Percentiles rank a stretch among this genome's conserved stretches.
phyloP scores from a whole-genome alignment of 2,329 filamentous ascomycete genomes.

The Neopestalotiopsis clavispora region DNA sequence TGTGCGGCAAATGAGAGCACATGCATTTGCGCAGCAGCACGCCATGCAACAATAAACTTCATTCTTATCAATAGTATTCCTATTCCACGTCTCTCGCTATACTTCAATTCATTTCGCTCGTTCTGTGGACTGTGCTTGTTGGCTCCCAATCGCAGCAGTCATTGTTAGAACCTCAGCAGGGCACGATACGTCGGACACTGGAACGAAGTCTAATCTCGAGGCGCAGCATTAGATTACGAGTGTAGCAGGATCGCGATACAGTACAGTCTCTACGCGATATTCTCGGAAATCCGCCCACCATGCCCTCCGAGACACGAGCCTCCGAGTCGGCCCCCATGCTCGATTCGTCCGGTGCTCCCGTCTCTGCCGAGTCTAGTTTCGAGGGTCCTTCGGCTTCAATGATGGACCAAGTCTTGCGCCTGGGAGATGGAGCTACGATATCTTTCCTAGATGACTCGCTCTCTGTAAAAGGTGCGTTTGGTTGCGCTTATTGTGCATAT shows the following conservation, averaged over 20 bases:
- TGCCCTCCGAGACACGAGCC: slow-evolving; percentile 1
- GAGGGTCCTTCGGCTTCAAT: background rate
- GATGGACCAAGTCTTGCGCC: background rate
- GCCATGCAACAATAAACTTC: no score
- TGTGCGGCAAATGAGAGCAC: no score
- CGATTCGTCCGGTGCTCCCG: background rate
- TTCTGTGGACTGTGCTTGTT: no score
- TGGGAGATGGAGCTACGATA: slow-evolving; percentile 1
- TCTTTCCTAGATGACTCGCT: slow-evolving; percentile 4
- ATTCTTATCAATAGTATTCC: no score
- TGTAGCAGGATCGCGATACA: no score
- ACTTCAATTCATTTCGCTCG: no score
- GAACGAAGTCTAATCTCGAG: background rate
- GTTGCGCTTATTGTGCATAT: background rate
- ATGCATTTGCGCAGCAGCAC: no score
- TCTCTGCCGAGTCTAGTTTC: slow-evolving; percentile 1
- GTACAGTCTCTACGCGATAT: background rate
- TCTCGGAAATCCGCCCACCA: background rate
- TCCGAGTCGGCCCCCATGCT: slow-evolving; percentile 10
- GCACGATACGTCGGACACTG: background rate
- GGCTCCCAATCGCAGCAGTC: no score
- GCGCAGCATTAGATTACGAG: background rate
- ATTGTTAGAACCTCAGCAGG: no score
- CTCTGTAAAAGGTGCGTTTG: slow-evolving; percentile 9
- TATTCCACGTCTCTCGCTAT: no score